Percentiles rank a stretch among this genome's conserved stretches.
Evolutionary conservation across 2,329 filamentous ascomycete species (phyloP).

Genomic region (Hypoxylon sp.): DNA sequence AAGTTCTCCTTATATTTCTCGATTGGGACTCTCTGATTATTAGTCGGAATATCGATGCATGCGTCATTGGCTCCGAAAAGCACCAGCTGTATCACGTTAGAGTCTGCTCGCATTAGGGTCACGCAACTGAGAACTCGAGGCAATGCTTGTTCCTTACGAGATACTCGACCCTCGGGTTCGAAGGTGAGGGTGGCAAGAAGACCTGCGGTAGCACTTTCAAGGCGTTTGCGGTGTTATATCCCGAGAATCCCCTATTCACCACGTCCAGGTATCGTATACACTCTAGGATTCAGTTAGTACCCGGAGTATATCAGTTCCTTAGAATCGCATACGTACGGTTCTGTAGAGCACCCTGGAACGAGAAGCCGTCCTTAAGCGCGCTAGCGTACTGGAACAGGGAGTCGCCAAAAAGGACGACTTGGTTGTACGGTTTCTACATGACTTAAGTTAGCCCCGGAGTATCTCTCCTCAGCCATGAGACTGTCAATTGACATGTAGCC

Average conservation of each 20-base stretch:
- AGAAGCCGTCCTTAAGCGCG: slow-evolving; percentile 71
- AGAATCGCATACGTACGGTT: slow-evolving; percentile 59
- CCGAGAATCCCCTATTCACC: slow-evolving; percentile 85
- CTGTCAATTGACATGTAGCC: background rate
- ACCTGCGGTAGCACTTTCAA: slow-evolving; percentile 73
- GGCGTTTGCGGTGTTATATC: slow-evolving; percentile 83
- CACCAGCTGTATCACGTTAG: slow-evolving; percentile 63
- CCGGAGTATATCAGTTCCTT: background rate
- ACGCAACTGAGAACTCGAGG: background rate
- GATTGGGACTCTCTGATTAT: slow-evolving; percentile 80
- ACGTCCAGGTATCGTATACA: slow-evolving; percentile 83
- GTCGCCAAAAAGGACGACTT: slow-evolving; percentile 87
- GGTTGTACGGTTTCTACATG: slow-evolving; percentile 66
- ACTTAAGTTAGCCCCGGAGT: slow-evolving; percentile 7
- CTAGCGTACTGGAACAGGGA: slow-evolving; percentile 79
- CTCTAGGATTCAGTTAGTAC: slow-evolving; percentile 54
- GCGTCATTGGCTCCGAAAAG: slow-evolving; percentile 94
- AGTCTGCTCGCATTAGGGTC: slow-evolving; percentile 2
- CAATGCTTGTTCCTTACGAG: slow-evolving; percentile 58
- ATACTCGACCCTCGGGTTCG: slow-evolving; percentile 69
- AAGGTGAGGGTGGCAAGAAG: slow-evolving; percentile 69
- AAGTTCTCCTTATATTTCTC: slow-evolving; percentile 78
- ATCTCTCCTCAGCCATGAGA: background rate
- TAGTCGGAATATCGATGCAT: slow-evolving; percentile 67
- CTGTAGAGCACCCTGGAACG: slow-evolving; percentile 75